Evolutionary conservation across 805 yeast species (phyloP).

Genomic region (Wickerhamiella brachini): DNA sequence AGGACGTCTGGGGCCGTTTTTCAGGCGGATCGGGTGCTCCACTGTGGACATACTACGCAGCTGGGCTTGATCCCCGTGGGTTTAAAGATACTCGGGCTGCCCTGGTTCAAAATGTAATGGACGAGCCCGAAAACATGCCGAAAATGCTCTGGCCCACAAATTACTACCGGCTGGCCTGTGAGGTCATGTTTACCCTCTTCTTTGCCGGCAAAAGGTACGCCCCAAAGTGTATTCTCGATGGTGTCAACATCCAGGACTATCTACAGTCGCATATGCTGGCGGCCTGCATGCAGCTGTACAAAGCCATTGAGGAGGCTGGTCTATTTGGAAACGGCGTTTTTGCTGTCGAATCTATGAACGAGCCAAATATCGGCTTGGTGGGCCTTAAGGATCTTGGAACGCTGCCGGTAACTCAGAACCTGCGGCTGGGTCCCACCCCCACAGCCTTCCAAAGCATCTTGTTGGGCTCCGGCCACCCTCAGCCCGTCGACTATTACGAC

Average conservation of each 20-base stretch:
- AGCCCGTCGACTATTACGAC: slow-evolving; percentile 52
- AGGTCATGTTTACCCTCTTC: slow-evolving; percentile 75
- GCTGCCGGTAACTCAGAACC: slow-evolving; percentile 41
- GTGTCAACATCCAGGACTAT: slow-evolving; percentile 62
- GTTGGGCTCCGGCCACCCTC: slow-evolving; percentile 62
- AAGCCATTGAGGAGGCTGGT: slow-evolving; percentile 32
- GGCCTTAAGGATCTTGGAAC: slow-evolving; percentile 43
- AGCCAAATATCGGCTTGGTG: slow-evolving; percentile 65
- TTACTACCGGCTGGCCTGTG: slow-evolving; percentile 58
- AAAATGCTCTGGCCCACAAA: slow-evolving; percentile 93
- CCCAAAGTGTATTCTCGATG: slow-evolving; percentile 60
- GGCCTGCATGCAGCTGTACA: slow-evolving; percentile 38
- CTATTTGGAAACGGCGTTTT: slow-evolving; percentile 40
- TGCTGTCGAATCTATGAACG: slow-evolving; percentile 80
- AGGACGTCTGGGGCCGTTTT: slow-evolving; percentile 85
- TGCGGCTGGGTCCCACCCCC: slow-evolving; percentile 69
- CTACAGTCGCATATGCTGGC: slow-evolving; percentile 49
- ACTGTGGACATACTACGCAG: slow-evolving; percentile 80
- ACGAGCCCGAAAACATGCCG: slow-evolving; percentile 38
- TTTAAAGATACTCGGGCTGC: slow-evolving; percentile 65
- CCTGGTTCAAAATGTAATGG: slow-evolving; percentile 44
- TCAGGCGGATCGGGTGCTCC: slow-evolving; percentile 93
- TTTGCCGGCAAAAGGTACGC: slow-evolving; percentile 67
- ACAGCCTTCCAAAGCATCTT: slow-evolving; percentile 56
- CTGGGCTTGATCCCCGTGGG: slow-evolving; percentile 66